A percentile compares a stretch with the other conserved stretches of the same genome.
Evolutionary conservation across 371 early-diverging fungal genomes (phyloP).

Genomic region (Paraphysoderma sedebokerense): DNA sequence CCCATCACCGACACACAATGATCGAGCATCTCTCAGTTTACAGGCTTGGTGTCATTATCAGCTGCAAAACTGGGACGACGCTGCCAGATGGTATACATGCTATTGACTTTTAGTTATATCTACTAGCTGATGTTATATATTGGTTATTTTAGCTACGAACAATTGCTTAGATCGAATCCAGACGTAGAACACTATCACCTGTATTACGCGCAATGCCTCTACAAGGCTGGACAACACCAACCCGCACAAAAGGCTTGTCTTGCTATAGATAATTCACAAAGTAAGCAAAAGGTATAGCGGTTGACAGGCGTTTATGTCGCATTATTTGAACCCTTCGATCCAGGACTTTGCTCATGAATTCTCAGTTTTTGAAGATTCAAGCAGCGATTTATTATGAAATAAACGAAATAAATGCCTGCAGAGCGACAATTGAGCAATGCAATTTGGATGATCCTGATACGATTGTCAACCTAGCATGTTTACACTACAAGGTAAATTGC

Average conservation of each 20-base stretch:
- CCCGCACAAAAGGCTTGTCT: constrained; percentile 23
- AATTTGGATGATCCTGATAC: constrained; percentile 23
- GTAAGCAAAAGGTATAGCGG: constrained; percentile 11
- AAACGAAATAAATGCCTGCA: constrained; percentile 25
- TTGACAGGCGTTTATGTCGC: too few species aligned
- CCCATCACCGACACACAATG: constrained; percentile 12
- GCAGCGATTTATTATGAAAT: constrained; percentile 28
- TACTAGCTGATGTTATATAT: not conserved
- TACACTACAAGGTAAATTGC: constrained; percentile 19
- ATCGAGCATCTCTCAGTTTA: constrained; percentile 22
- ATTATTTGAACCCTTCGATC: constrained; percentile 5
- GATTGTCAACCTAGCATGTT: constrained; percentile 24
- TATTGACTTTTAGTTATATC: not conserved
- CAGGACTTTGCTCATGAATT: too few species aligned
- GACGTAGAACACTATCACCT: constrained; percentile 24
- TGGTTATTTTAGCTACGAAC: constrained; percentile 22
- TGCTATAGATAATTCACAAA: constrained; percentile 16
- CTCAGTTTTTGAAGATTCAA: too few species aligned
- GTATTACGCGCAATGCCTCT: constrained; percentile 27
- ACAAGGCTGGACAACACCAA: constrained; percentile 24
- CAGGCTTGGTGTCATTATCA: constrained; percentile 28
- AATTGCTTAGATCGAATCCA: constrained; percentile 18
- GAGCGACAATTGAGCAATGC: constrained; percentile 18
- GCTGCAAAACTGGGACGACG: constrained; percentile 20
- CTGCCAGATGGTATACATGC: constrained; percentile 14